A percentile compares a stretch with the other conserved stretches of the same genome.
Conservation (phyloP, 1,139 yeast genomes). For the Blastobotrys persicus region DNA sequence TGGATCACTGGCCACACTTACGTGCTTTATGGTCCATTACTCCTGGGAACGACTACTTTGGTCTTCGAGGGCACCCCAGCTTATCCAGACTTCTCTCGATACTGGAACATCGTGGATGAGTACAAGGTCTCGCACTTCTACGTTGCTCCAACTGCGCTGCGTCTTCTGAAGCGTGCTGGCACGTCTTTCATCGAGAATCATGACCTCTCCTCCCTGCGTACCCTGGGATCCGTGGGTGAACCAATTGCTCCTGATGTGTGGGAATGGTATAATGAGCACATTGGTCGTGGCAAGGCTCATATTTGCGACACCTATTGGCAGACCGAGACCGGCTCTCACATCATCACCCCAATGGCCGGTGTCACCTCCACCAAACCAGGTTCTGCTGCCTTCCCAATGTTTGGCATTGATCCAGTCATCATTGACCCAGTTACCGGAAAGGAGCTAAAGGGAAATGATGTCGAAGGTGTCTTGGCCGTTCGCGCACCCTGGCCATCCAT, state of each 20-base stretch:
- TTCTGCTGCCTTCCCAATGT: conserved; percentile 93
- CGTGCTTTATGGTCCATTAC: conserved; percentile 89
- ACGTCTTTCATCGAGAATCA: conserved; percentile 85
- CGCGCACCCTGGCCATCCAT: conserved; percentile 94
- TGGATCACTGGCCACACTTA: conserved; percentile 99
- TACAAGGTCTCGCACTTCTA: conserved; percentile 95
- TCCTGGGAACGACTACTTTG: conserved; percentile 84
- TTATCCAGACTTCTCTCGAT: conserved; percentile 93
- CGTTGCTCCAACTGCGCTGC: conserved; percentile 97
- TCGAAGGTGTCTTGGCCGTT: conserved; percentile 93
- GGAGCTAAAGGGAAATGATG: conserved; percentile 83
- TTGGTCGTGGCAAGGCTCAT: conserved; percentile 83
- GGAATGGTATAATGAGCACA: conserved; percentile 96
- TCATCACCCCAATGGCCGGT: conserved; percentile 95
- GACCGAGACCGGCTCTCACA: conserved; percentile 95
- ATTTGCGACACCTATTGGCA: conserved; percentile 98
- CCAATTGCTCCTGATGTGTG: conserved; percentile 97
- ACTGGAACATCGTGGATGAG: conserved; percentile 93
- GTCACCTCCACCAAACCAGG: conserved; percentile 96
- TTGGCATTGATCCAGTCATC: conserved; percentile 86
- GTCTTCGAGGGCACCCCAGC: conserved; percentile 98
- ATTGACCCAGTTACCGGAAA: conserved; percentile 90
- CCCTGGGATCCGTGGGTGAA: conserved; percentile 97
- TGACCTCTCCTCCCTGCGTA: conserved; percentile 86
- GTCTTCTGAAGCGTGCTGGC: conserved; percentile 93